These are phyloP conservation scores for Clavaria fumosa DNA, from an alignment of 768 basidiomycete genomes.

Conservation along the genomic window DNA sequence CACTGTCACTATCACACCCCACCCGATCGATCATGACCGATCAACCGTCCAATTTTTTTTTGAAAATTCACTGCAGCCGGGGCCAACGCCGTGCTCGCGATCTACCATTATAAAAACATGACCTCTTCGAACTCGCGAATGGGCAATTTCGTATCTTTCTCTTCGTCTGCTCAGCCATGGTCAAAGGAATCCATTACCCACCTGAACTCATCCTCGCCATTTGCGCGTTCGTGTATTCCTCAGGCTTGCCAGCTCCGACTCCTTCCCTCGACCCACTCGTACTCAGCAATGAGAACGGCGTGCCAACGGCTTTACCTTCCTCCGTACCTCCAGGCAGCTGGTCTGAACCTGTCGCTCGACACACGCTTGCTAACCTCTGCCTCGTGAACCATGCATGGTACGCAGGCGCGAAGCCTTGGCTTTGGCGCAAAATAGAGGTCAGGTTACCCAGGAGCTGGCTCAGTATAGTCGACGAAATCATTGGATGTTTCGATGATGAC, in stretches of 20 bases:
- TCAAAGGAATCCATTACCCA: constrained; percentile 35
- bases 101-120: constrained; percentile 5
- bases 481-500: constrained; percentile 56
- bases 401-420: constrained; percentile 74
- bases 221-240: constrained; percentile 54
- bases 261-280: constrained; percentile 62
- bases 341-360: constrained; percentile 50
- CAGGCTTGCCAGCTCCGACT: constrained; percentile 37
- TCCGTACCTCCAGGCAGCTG: constrained; percentile 58
- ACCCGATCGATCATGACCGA: too few species aligned
- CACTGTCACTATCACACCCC: too few species aligned
- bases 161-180: too few species aligned
- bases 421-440: constrained; percentile 75
- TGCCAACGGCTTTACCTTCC: constrained; percentile 54
- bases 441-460: constrained; percentile 78
- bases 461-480: constrained; percentile 62
- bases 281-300: constrained; percentile 24
- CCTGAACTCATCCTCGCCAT: constrained; percentile 59
- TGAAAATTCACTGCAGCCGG: too few species aligned
- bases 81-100: too few species aligned
- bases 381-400: constrained; percentile 68
- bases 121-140: constrained; percentile 9
- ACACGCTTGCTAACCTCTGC: constrained; percentile 54
- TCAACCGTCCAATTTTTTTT: too few species aligned
- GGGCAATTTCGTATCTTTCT: too few species aligned